Evolutionary conservation across 75 land plant genomes (phyloP), one percentile per base, ranked within the genome.

Genomic region (Selaginella moellendorffii): DNA sequence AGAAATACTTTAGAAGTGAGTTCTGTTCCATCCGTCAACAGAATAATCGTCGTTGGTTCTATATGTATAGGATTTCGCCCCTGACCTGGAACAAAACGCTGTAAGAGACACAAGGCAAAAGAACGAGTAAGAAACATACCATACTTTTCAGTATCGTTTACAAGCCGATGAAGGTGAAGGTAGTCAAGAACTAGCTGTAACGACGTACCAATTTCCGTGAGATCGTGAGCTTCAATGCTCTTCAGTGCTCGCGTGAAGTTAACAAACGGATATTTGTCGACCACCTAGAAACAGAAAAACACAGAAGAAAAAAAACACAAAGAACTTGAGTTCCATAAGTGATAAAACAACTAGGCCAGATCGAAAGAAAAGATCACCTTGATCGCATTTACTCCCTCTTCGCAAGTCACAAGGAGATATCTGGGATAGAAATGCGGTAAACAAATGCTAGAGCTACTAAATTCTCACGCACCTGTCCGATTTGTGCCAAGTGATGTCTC

Each of bases 1-100:
- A 21, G 12, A 14, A 29, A 58, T 66, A 71, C 74, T 61, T 54
- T 31, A 31, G 74, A 71, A 20, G 69, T 71, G 12, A 71, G 63
- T 46, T 71, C 74, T 10, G 74, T 71, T 54, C 74, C 74, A 71
- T 71, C 74, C 0, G 74, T 71, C 12, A 71, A 66, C 23, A 71
- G 28, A 9, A 71, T 26, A 66, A 71, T 71, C 22, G 74, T 71
- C 26, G 74, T 71, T 29, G 68, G 54, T 25, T 71, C 74, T 23
- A 52, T 71, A 1, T 30, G 1, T 30, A 60, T 56, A 2, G 74
- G 74, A 46, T 71, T 54, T 8, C 74, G 74, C 23, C 74, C 74
- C 58, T 71, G 74, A 26, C 74, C 74, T 71, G 69, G 67, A 71
- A 23, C 17, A 51, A 71, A 19, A 65, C 8, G 1, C 2, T 27